phyloP scores from a whole-genome alignment of 2,329 filamentous ascomycete genomes.

The Sclerotinia subarctica region DNA sequence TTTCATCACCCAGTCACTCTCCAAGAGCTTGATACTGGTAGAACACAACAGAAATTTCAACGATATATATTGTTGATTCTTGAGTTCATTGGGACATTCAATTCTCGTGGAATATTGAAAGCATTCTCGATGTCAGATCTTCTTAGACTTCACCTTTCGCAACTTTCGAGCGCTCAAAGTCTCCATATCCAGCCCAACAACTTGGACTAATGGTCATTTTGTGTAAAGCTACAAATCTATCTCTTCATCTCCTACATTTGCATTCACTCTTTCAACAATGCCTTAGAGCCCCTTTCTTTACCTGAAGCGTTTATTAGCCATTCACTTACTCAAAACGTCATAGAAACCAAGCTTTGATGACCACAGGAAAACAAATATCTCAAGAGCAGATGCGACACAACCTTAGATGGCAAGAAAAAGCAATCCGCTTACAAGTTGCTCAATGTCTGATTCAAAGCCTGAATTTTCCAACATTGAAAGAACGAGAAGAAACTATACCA shows the following conservation, averaged over 20 bases:
- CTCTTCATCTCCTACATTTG: too few species aligned
- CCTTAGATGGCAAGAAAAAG: not conserved
- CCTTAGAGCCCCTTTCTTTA: not conserved
- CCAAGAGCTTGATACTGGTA: not conserved
- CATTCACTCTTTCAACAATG: not conserved
- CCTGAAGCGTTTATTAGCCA: not conserved
- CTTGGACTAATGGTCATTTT: too few species aligned
- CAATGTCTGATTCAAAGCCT: constrained; percentile 4
- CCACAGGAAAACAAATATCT: not conserved
- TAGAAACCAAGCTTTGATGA: not conserved
- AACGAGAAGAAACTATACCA: constrained; percentile 13
- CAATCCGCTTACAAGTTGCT: not conserved
- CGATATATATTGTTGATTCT: not conserved
- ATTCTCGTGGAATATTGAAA: too few species aligned
- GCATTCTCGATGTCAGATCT: too few species aligned
- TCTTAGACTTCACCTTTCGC: too few species aligned
- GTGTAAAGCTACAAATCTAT: too few species aligned
- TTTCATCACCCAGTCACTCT: not conserved
- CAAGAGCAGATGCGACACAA: not conserved
- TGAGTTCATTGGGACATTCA: too few species aligned
- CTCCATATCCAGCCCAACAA: too few species aligned
- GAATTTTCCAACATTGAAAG: constrained; percentile 1
- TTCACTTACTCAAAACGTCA: not conserved
- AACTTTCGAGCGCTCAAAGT: too few species aligned
- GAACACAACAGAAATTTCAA: too few species aligned